Base-by-base conservation (phyloP, 2,329 filamentous ascomycete genomes). In the Colletotrichum magnum region DNA sequence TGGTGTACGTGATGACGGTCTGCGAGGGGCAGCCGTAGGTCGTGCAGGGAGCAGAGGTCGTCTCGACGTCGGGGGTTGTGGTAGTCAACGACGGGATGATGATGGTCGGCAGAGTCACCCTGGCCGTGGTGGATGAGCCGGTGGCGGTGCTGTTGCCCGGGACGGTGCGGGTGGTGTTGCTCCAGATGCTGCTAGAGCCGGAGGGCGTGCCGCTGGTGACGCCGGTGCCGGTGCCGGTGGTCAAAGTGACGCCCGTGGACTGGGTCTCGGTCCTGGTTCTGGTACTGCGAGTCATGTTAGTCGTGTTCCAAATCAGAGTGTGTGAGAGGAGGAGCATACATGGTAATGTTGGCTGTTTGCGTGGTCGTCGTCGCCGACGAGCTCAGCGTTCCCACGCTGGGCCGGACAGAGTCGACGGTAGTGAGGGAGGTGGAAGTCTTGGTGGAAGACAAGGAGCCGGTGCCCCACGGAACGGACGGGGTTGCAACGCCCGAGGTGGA, bases 1-100 rank as follows among this genome's bases (percentile, higher is more conserved):
- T 69, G n/a, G 67, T 61, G 62, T 67, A 60, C 2, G 62, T 69
- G n/a, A 36, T 41, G 13, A 58, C 39, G 2, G 62, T 61, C 43
- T 69, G 57, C 6, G 67, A 67, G 7, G 13, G 43, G 24, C 59
- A 62, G 12, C 59, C 59, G n/a, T 62, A 62, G 4, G 39, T 62
- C 36, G 50, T 62, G 48, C 59, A 62, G 6, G 56, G 45, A 28
- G 56, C 47, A 5, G 26, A 28, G 5, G 56, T 57, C 16, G 56
- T 50, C 6, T 53, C 39, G 18, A 45, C n/a, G 7, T 16, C 43
- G 0, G 62, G 57, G 5, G 63, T 21, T 4, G 51, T 28, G 26
- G 21, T n/a, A 5, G 45, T 48, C 5, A 36, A 32, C 12, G 56
- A 52, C n/a, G 67, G 57, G 2, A 61, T 48, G 13, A 39, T 64